These are phyloP conservation scores for Bauhinia variegata DNA, from an alignment of 306 rosid species.

Conservation along the genomic window DNA sequence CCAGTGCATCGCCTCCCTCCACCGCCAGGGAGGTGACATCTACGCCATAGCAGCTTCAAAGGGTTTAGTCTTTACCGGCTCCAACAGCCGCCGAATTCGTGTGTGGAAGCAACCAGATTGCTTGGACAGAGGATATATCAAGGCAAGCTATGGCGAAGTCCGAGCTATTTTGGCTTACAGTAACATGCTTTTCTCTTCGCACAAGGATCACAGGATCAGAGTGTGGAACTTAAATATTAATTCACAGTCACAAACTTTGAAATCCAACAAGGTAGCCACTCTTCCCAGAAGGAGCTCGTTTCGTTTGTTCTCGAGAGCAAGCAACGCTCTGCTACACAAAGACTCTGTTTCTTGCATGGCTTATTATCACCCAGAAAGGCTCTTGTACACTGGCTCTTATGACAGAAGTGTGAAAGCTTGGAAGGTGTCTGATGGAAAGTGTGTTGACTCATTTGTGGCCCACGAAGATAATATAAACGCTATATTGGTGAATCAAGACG, in stretches of 20 bases:
- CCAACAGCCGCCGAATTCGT: constrained; percentile 56
- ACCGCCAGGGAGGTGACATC: constrained; percentile 71
- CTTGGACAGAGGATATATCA: constrained; percentile 56
- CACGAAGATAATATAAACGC: constrained; percentile 61
- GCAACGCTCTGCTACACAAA: constrained; percentile 40
- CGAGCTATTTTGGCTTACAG: constrained; percentile 52
- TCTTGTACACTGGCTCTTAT: constrained; percentile 66
- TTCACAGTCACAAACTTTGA: constrained; percentile 42
- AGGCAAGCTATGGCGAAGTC: constrained; percentile 49
- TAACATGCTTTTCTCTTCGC: constrained; percentile 63
- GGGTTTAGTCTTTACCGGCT: constrained; percentile 64
- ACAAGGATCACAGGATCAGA: constrained; percentile 64
- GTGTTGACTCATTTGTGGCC: constrained; percentile 62
- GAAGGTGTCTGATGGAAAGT: constrained; percentile 51
- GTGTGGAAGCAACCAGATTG: constrained; percentile 71
- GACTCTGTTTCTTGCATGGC: constrained; percentile 68
- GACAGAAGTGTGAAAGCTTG: constrained; percentile 69
- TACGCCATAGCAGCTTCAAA: constrained; percentile 58
- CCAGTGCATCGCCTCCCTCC: constrained; percentile 72
- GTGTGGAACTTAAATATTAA: constrained; percentile 55
- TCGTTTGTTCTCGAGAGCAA: constrained; percentile 37
- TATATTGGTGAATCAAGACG: constrained; percentile 69
- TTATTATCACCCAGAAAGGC: constrained; percentile 69
- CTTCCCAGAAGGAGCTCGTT: constrained; percentile 55
- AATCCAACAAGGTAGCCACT: constrained; percentile 54